Percentiles rank a stretch among this genome's conserved stretches.
Conservation (phyloP, 2,329 filamentous ascomycete species). For the Allantophomopsis cytisporea region DNA sequence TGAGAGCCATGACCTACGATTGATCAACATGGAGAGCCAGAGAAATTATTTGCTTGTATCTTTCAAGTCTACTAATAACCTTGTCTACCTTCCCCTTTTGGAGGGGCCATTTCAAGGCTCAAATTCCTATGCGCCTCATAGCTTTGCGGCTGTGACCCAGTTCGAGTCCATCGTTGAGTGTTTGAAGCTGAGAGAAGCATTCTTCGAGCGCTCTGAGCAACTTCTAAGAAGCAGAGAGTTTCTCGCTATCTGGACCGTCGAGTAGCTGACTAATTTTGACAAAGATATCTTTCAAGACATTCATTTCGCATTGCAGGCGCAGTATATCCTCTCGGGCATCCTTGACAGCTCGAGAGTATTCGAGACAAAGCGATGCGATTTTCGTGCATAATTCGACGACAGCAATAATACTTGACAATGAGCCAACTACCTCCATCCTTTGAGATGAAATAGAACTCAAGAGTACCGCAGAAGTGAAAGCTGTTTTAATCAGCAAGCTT, state of each 20-base stretch:
- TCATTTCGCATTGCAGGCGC: conserved; percentile 16
- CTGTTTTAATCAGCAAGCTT: too few species aligned
- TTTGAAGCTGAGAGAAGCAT: conserved; percentile 9
- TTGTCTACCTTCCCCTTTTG: conserved; percentile 18
- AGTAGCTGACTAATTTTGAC: conserved; percentile 14
- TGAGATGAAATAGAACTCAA: too few species aligned
- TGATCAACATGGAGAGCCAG: conserved; percentile 20
- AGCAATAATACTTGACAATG: conserved; percentile 21
- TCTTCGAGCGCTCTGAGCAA: conserved; percentile 10
- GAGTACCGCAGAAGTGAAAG: too few species aligned
- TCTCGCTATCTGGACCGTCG: conserved; percentile 12
- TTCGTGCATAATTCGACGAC: conserved; percentile 24
- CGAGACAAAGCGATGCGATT: conserved; percentile 17
- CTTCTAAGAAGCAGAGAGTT: conserved; percentile 13
- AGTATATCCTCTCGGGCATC: conserved; percentile 18
- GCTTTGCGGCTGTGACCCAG: conserved; percentile 11
- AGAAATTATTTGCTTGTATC: conserved; percentile 15
- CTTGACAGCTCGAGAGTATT: conserved; percentile 21
- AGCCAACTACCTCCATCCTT: conserved; percentile 19
- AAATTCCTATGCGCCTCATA: conserved; percentile 19
- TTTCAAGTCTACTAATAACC: conserved; percentile 15
- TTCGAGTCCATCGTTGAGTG: conserved; percentile 12
- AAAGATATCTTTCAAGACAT: conserved; percentile 13
- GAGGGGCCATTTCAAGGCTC: conserved; percentile 25
- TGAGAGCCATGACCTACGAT: conserved; percentile 12